Evolutionary conservation across 2,329 filamentous ascomycete species (phyloP), one percentile per base, ranked within the genome.

Genomic region (Aureobasidium sp.): DNA sequence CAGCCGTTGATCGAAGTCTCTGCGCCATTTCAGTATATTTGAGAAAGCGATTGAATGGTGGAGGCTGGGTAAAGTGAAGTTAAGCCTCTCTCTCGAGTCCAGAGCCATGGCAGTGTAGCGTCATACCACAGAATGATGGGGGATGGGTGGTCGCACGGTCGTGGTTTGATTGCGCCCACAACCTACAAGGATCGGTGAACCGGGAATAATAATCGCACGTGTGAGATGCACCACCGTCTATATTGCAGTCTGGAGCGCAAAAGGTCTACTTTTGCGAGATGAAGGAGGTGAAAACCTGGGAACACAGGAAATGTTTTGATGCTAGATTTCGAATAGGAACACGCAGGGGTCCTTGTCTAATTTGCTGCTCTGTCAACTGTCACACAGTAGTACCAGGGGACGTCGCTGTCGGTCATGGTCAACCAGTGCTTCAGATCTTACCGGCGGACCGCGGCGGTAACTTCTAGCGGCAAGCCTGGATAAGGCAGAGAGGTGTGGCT

Each of bases 361-460:
- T 57, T 57, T 57, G 9, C 50, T 54, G 50, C 50, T 27, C 37
- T 54, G 50, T 32, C 6, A 54, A 54, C 50, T 54, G 50, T 54
- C 50, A 57, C 32, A 57, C 53, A 44, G 53, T 36, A 29, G 39
- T 11, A 57, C 29, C 41, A 34, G 30, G 39, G 21, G 16, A 9
- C 16, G 29, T 45, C 37, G 37, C 50, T 42, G n/a, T 27, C 36
- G 36, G 15, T 30, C 50, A 41, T 30, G 34, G n/a, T n/a, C 34
- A 25, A 53, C 36, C 9, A 57, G n/a, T 57, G 53, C 53, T 45
- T 57, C 41, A 45, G 53, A 54, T 54, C 15, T 13, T 10, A 36
- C 29, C 53, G 39, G 37, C 21, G 21, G 21, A 21, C 21, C 21
- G 21, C 21, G 21, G 21, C 41, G 53, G 27, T 44, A 55, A 44